A percentile compares a stretch with the other conserved stretches of the same genome.
phyloP scores from a whole-genome alignment of 2,329 filamentous ascomycete species.

The Fusarium sororula region DNA sequence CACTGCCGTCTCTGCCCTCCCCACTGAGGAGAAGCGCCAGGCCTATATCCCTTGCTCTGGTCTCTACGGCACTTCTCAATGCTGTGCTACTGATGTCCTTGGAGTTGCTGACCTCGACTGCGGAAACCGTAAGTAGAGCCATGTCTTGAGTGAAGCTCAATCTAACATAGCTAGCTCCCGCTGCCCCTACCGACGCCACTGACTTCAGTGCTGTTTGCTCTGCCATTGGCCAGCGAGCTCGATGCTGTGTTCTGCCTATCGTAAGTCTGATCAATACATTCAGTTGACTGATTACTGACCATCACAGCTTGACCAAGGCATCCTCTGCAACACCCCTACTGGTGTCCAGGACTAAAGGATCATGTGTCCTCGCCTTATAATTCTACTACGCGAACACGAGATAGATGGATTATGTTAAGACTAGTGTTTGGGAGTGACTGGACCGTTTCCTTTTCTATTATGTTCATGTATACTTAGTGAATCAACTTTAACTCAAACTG shows the following conservation, averaged over 20 bases:
- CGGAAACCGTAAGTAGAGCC: slow-evolving; percentile 55
- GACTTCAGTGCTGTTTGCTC: slow-evolving; percentile 59
- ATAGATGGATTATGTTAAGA: background rate
- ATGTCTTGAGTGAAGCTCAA: fast-evolving
- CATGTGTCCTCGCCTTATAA: background rate
- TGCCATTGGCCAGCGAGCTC: slow-evolving; percentile 61
- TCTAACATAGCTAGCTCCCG: slow-evolving; percentile 35
- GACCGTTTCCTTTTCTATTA: background rate
- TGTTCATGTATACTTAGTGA: background rate
- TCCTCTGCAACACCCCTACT: slow-evolving; percentile 49
- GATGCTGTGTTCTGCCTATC: slow-evolving; percentile 66
- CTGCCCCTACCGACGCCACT: slow-evolving; percentile 49
- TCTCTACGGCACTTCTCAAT: slow-evolving; percentile 58
- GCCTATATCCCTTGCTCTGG: slow-evolving; percentile 53
- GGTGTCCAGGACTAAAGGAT: slow-evolving; percentile 41
- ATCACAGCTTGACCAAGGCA: slow-evolving; percentile 43
- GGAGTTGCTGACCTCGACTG: slow-evolving; percentile 67
- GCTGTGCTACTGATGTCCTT: slow-evolving; percentile 70
- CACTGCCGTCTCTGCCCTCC: slow-evolving; percentile 38
- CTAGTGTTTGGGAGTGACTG: background rate
- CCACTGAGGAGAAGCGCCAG: slow-evolving; percentile 46
- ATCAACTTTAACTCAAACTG: background rate
- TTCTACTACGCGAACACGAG: background rate
- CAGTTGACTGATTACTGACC: background rate
- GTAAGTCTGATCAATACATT: background rate